A percentile compares a stretch with the other conserved stretches of the same genome.
Conservation (phyloP, 768 basidiomycete genomes). For the Astraeus odoratus region DNA sequence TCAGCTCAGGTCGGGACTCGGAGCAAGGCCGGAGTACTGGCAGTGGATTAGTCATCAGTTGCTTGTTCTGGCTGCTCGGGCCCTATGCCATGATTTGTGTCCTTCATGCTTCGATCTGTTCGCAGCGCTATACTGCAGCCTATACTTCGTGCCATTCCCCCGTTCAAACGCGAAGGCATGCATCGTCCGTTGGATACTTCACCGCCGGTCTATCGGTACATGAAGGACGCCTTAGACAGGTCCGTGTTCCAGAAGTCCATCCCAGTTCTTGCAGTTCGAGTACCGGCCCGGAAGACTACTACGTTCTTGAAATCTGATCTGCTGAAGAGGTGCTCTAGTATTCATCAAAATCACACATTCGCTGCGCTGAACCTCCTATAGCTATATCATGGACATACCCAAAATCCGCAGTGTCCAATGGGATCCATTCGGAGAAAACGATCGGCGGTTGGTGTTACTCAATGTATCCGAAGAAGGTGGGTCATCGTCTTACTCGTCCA, state of each 20-base stretch:
- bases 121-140: conserved; percentile 3
- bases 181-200: conserved; percentile 27
- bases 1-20: too few species aligned
- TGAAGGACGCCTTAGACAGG: conserved; percentile 51
- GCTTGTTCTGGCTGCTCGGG: too few species aligned
- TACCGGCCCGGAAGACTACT: conserved; percentile 50
- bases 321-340: conserved; percentile 49
- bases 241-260: conserved; percentile 58
- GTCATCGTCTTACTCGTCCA: conserved; percentile 10
- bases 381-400: conserved; percentile 62
- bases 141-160: conserved; percentile 1
- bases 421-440: conserved; percentile 42
- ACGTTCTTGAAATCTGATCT: conserved; percentile 47
- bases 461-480: conserved; percentile 55
- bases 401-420: conserved; percentile 53
- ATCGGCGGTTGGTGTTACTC: conserved; percentile 59
- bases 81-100: too few species aligned
- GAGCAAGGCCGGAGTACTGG: too few species aligned
- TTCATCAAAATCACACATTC: not conserved
- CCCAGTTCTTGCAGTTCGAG: conserved; percentile 59
- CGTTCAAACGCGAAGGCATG: conserved; percentile 9
- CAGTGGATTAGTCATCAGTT: not conserved
- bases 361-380: conserved; percentile 24
- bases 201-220: conserved; percentile 46
- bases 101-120: conserved; percentile 2